A percentile compares a stretch with the other conserved stretches of the same genome.
Evolutionary conservation across 2,329 filamentous ascomycete species (phyloP).

Genomic region (Cytospora schulzeri): DNA sequence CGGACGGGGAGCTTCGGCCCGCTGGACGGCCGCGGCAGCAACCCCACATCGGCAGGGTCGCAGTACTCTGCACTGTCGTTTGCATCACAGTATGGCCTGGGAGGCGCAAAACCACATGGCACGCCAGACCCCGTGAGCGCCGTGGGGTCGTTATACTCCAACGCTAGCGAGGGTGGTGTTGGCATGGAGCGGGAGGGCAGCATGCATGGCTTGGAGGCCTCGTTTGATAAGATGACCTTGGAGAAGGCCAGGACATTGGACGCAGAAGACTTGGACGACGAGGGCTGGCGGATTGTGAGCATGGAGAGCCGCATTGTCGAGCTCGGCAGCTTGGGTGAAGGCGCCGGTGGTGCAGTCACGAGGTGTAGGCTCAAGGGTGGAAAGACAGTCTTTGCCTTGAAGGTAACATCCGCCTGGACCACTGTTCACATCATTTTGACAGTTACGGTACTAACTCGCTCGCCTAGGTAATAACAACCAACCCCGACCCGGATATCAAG

Average conservation of each 20-base stretch:
- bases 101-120: slow-evolving; percentile 63
- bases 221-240: slow-evolving; percentile 75
- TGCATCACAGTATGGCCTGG: slow-evolving; percentile 70
- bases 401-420: slow-evolving; percentile 61
- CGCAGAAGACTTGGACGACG: slow-evolving; percentile 92
- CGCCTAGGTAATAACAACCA: slow-evolving; percentile 88
- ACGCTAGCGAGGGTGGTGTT: slow-evolving; percentile 72
- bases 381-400: slow-evolving; percentile 93
- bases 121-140: slow-evolving; percentile 86
- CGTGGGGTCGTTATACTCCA: slow-evolving; percentile 81
- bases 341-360: slow-evolving; percentile 93
- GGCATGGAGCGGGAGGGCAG: slow-evolving; percentile 84
- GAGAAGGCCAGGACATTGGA: slow-evolving; percentile 84
- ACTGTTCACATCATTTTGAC: not conserved
- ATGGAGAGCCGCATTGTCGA: slow-evolving; percentile 86
- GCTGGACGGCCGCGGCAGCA: slow-evolving; percentile 74
- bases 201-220: slow-evolving; percentile 70
- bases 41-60: slow-evolving; percentile 84
- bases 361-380: slow-evolving; percentile 85
- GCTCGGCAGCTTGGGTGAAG: slow-evolving; percentile 87
- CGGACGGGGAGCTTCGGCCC: slow-evolving; percentile 82
- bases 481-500: slow-evolving; percentile 96
- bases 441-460: not conserved
- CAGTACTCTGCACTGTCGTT: slow-evolving; percentile 84
- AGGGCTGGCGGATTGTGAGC: slow-evolving; percentile 92